Conservation (phyloP, 495 filamentous ascomycete genomes). For the Bryoglossum gracile region DNA sequence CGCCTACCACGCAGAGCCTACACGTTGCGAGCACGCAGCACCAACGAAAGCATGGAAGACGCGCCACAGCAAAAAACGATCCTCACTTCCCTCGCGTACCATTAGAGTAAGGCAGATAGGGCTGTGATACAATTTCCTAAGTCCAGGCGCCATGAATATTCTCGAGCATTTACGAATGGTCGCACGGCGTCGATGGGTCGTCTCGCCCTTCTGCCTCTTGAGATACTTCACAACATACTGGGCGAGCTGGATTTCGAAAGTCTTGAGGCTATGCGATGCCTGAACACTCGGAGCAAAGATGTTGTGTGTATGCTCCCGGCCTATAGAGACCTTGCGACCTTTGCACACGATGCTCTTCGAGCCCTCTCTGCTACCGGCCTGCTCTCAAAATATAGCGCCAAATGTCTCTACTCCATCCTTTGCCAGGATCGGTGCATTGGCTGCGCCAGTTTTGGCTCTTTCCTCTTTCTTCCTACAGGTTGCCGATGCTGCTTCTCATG, state of each 20-base stretch:
- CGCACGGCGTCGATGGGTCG: background rate
- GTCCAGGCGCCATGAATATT: background rate
- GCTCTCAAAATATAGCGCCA: background rate
- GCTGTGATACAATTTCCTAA: background rate
- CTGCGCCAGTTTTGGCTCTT: constrained; percentile 4
- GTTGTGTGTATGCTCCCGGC: background rate
- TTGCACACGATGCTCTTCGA: background rate
- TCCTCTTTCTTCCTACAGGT: constrained; percentile 3
- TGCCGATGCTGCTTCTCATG: constrained; percentile 1
- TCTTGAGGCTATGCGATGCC: constrained; percentile 1
- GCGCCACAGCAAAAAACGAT: background rate
- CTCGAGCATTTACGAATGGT: background rate
- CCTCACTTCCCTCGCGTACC: constrained; percentile 1
- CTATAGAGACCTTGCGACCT: background rate
- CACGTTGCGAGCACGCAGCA: background rate
- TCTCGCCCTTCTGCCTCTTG: constrained; percentile 1
- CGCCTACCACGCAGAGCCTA: background rate
- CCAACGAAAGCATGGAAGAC: constrained; percentile 1
- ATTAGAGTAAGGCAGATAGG: constrained; percentile 3
- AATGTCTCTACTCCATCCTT: constrained; percentile 1
- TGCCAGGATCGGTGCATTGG: constrained; percentile 2
- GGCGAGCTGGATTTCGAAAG: constrained; percentile 3
- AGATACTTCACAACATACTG: constrained; percentile 1
- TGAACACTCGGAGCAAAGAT: constrained; percentile 3
- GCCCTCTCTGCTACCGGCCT: background rate